A percentile compares a stretch with the other conserved stretches of the same genome.
These are phyloP conservation scores for Acacia crassicarpa DNA, from an alignment of 306 rosid genomes.

Conservation along the genomic window DNA sequence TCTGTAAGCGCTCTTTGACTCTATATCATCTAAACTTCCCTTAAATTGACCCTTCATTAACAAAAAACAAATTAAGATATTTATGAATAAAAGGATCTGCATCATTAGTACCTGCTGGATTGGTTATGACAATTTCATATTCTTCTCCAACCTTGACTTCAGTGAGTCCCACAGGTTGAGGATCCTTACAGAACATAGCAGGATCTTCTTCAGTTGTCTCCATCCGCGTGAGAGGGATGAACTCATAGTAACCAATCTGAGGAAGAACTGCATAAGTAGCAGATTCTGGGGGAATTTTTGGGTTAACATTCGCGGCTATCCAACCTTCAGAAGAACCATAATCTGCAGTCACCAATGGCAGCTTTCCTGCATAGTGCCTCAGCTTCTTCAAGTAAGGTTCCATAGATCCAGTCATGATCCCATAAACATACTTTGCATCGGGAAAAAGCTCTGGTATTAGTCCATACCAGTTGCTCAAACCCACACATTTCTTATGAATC, in stretches of 20 bases:
- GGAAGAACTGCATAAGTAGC: conserved; percentile 84
- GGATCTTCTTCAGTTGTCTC: conserved; percentile 28
- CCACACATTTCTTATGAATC: conserved; percentile 50
- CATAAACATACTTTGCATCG: conserved; percentile 76
- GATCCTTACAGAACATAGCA: neutral
- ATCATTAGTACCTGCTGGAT: conserved; percentile 68
- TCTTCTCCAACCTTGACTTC: conserved; percentile 73
- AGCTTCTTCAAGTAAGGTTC: conserved; percentile 77
- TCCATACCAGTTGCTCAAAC: conserved; percentile 88
- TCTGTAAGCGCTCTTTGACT: no score
- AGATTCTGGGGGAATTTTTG: conserved; percentile 61
- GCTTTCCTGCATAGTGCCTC: conserved; percentile 80
- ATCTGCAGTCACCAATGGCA: conserved; percentile 82
- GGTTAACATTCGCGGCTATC: conserved; percentile 85
- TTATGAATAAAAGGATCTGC: neutral
- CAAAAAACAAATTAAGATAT: neutral
- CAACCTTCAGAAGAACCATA: conserved; percentile 98
- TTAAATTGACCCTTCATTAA: neutral
- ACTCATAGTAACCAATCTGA: conserved; percentile 83
- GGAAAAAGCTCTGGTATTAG: conserved; percentile 86
- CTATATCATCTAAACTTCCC: neutral
- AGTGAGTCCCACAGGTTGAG: conserved; percentile 66
- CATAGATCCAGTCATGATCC: conserved; percentile 97
- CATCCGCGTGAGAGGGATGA: conserved; percentile 53
- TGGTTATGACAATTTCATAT: conserved; percentile 74